phyloP scores from a whole-genome alignment of 371 early-diverging fungal species.

The Mycotypha africana region DNA sequence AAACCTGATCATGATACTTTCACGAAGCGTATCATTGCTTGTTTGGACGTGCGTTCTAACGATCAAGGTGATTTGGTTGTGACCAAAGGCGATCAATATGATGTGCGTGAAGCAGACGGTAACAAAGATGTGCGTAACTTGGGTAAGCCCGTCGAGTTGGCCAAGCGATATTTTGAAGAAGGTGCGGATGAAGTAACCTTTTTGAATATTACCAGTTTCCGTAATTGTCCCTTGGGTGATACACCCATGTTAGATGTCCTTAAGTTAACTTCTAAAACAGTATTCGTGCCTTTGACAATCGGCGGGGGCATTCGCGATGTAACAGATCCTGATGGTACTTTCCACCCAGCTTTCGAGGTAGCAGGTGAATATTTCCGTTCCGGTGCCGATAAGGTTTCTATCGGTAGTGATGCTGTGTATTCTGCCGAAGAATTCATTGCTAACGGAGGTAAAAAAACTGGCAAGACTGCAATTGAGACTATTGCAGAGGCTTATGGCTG shows the following conservation, averaged over 20 bases:
- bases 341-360: constrained; percentile 86
- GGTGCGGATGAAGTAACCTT: constrained; percentile 98
- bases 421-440: constrained; percentile 81
- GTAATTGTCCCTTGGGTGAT: constrained; percentile 85
- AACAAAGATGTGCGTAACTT: constrained; percentile 88
- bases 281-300: constrained; percentile 97
- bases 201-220: constrained; percentile 96
- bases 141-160: constrained; percentile 94
- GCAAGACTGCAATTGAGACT: constrained; percentile 83
- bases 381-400: constrained; percentile 98
- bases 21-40: constrained; percentile 91
- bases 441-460: constrained; percentile 44
- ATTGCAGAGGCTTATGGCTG: constrained; percentile 90
- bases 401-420: constrained; percentile 97
- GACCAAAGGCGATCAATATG: constrained; percentile 98
- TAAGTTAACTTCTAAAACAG: constrained; percentile 75
- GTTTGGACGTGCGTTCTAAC: constrained; percentile 95
- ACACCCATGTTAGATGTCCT: constrained; percentile 94
- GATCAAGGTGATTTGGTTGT: constrained; percentile 95
- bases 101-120: constrained; percentile 79
- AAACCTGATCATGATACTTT: constrained; percentile 50
- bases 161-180: constrained; percentile 86
- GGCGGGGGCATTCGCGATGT: constrained; percentile 97
- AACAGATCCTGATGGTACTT: constrained; percentile 73
- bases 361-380: constrained; percentile 97